These are phyloP conservation scores for Alnus rubra DNA, from an alignment of 306 rosid species.

Conservation along the genomic window DNA sequence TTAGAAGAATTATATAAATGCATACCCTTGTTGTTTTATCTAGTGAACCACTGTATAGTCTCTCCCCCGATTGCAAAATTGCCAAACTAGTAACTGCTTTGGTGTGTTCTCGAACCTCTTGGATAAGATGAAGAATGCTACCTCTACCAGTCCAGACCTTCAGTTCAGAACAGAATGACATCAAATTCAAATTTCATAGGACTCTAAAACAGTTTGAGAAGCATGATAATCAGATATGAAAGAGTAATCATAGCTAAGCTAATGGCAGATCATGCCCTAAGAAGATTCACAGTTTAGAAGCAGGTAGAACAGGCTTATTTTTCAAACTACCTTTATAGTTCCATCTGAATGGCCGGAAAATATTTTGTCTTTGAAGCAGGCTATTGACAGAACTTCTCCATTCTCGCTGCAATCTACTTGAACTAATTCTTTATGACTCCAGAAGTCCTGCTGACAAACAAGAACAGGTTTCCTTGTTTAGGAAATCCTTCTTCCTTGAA, in stretches of 20 bases:
- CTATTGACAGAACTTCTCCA: constrained; percentile 76
- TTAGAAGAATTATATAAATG: constrained; percentile 13
- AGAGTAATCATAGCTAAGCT: background rate
- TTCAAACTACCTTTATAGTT: constrained; percentile 58
- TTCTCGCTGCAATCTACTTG: constrained; percentile 81
- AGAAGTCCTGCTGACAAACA: constrained; percentile 59
- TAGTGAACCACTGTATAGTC: constrained; percentile 81
- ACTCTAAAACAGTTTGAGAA: background rate
- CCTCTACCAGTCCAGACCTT: constrained; percentile 81
- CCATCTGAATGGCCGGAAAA: constrained; percentile 97
- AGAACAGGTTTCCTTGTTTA: constrained; percentile 1
- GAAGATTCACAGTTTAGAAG: background rate
- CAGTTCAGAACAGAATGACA: constrained; percentile 31
- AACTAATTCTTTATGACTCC: constrained; percentile 77
- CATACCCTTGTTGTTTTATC: constrained; percentile 74
- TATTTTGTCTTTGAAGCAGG: constrained; percentile 54
- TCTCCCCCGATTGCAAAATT: constrained; percentile 55
- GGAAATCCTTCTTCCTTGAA: constrained; percentile 8
- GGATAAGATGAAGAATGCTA: constrained; percentile 61
- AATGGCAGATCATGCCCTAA: background rate
- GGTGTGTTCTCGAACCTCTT: constrained; percentile 69
- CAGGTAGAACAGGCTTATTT: no score
- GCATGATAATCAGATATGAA: background rate
- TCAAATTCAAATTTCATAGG: constrained; percentile 27
- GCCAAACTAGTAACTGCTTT: constrained; percentile 77